These are phyloP conservation scores for Saccharomyces pastorianus DNA, from an alignment of 1,139 yeast genomes.

Conservation along the genomic window DNA sequence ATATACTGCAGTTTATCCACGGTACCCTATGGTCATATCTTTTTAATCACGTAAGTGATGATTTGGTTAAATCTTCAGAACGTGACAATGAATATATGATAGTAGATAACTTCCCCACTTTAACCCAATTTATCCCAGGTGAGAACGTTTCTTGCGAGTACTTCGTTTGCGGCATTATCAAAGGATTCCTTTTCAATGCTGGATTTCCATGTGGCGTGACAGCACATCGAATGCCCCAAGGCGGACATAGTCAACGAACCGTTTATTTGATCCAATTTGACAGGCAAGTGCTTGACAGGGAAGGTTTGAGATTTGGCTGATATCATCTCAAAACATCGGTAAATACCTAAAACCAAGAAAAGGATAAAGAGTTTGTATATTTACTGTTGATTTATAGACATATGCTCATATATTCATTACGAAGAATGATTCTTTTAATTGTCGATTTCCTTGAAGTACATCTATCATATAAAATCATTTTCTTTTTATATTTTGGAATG, in stretches of 20 bases:
- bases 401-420: not conserved
- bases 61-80: slow-evolving; percentile 80
- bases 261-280: slow-evolving; percentile 79
- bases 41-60: slow-evolving; percentile 81
- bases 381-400: not conserved
- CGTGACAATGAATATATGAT: slow-evolving; percentile 77
- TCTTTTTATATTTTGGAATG: not conserved
- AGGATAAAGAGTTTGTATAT: not conserved
- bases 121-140: slow-evolving; percentile 74
- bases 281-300: slow-evolving; percentile 50
- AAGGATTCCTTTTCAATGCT: slow-evolving; percentile 77
- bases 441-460: not conserved
- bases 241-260: slow-evolving; percentile 58
- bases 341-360: not conserved
- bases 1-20: slow-evolving; percentile 76
- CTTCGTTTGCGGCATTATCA: slow-evolving; percentile 76
- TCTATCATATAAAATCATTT: not conserved
- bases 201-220: slow-evolving; percentile 74
- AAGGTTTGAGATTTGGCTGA: slow-evolving; percentile 26
- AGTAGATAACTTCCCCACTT: slow-evolving; percentile 70
- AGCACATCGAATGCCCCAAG: slow-evolving; percentile 76
- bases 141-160: slow-evolving; percentile 27
- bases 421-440: not conserved
- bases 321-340: not conserved
- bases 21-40: slow-evolving; percentile 73